Percentiles rank a stretch among this genome's conserved stretches.
Evolutionary conservation across 1,284 basidiomycete genomes (phyloP).

Genomic region (Xerocomus alliaceus): DNA sequence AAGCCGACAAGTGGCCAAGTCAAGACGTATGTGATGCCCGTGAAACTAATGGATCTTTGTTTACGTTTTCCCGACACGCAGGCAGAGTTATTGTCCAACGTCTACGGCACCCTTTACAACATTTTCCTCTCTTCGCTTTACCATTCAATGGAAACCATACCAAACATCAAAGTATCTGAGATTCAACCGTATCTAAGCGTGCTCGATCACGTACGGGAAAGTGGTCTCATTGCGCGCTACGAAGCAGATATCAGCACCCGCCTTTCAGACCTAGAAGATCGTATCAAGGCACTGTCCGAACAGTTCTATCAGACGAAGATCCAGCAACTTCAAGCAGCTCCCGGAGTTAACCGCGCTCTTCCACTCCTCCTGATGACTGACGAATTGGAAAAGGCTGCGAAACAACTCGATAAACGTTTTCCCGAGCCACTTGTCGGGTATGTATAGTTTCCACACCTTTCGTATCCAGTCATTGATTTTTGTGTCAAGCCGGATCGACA

Average conservation of each 20-base stretch:
- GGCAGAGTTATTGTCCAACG: slow-evolving; percentile 69
- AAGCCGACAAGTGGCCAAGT: slow-evolving; percentile 79
- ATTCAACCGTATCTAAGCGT: slow-evolving; percentile 70
- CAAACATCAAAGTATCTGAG: slow-evolving; percentile 73
- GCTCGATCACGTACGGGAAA: slow-evolving; percentile 75
- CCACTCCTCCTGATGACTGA: slow-evolving; percentile 84
- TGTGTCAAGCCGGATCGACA: slow-evolving; percentile 67
- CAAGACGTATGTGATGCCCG: slow-evolving; percentile 70
- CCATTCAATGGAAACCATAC: slow-evolving; percentile 79
- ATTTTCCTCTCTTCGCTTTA: slow-evolving; percentile 87
- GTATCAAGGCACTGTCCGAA: slow-evolving; percentile 71
- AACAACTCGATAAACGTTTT: slow-evolving; percentile 85
- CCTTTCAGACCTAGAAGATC: slow-evolving; percentile 72
- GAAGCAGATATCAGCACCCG: slow-evolving; percentile 71
- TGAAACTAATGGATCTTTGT: not conserved
- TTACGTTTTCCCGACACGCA: slow-evolving; percentile 39
- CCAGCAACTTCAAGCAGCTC: slow-evolving; percentile 67
- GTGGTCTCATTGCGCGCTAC: slow-evolving; percentile 69
- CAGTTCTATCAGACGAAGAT: slow-evolving; percentile 76
- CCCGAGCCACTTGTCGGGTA: slow-evolving; percentile 82
- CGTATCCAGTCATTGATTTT: slow-evolving; percentile 11
- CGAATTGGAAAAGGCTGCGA: slow-evolving; percentile 88
- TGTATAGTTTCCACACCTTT: slow-evolving; percentile 32
- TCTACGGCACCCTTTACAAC: slow-evolving; percentile 82
- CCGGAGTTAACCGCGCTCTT: slow-evolving; percentile 79